Evolutionary conservation across 2,329 filamentous ascomycete species (phyloP).

Genomic region (Talaromyces sp.): DNA sequence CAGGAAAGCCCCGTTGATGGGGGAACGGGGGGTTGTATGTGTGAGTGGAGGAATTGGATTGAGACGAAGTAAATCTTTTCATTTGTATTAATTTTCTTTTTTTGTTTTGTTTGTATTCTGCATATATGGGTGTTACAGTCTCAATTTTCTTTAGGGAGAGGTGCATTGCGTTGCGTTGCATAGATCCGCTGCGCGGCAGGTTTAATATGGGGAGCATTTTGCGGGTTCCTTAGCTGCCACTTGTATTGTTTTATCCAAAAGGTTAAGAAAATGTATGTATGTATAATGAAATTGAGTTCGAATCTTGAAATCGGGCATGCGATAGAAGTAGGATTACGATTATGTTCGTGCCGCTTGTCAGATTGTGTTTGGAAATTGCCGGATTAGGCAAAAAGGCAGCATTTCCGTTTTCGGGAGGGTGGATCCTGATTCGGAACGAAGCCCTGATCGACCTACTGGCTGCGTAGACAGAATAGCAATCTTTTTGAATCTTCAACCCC

Average conservation of each 20-base stretch:
- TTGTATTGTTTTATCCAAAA: neutral
- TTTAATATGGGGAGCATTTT: neutral
- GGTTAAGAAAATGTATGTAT: neutral
- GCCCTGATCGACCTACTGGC: too few species aligned
- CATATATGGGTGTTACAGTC: neutral
- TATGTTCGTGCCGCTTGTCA: too few species aligned
- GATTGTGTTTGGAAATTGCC: too few species aligned
- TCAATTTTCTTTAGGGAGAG: neutral
- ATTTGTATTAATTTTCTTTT: neutral
- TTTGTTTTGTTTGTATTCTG: neutral
- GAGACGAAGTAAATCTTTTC: neutral
- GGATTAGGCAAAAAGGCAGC: neutral
- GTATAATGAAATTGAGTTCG: too few species aligned
- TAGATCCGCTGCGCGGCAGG: neutral
- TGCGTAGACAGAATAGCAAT: too few species aligned
- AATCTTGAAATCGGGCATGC: too few species aligned
- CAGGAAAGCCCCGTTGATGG: slow-evolving; percentile 49
- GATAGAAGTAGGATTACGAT: too few species aligned
- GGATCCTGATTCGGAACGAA: neutral
- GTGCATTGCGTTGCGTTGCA: neutral
- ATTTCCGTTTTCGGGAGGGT: slow-evolving; percentile 2
- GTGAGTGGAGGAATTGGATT: slow-evolving; percentile 20
- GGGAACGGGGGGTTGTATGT: slow-evolving; percentile 49
- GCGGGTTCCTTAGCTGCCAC: too few species aligned
- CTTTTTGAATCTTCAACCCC: too few species aligned